A percentile compares a stretch with the other conserved stretches of the same genome.
phyloP scores from a whole-genome alignment of 2,329 filamentous ascomycete species.

The Myriosclerotinia scirpicola region DNA sequence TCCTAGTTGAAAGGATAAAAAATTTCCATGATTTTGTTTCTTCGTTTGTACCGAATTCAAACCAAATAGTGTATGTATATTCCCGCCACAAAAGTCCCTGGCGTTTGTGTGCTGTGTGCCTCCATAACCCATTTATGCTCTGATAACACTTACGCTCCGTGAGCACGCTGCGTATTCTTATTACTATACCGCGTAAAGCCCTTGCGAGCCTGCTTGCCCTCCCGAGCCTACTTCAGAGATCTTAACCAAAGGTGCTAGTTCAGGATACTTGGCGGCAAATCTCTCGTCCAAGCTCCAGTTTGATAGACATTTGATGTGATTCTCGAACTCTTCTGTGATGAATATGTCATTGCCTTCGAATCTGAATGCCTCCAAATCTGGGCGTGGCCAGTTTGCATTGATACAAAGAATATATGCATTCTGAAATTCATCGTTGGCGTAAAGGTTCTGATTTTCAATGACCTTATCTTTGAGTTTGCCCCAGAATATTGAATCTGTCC shows the following conservation, averaged over 20 bases:
- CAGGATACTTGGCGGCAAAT: conserved; percentile 35
- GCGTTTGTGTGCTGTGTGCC: conserved; percentile 4
- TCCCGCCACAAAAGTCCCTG: conserved; percentile 1
- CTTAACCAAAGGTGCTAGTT: conserved; percentile 28
- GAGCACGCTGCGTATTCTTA: not conserved
- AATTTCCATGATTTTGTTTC: not conserved
- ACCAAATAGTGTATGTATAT: not conserved
- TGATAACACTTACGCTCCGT: not conserved
- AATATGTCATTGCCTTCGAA: conserved; percentile 32
- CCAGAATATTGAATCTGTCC: conserved; percentile 41
- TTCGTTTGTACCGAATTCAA: not conserved
- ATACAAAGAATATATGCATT: conserved; percentile 42
- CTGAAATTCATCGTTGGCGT: conserved; percentile 44
- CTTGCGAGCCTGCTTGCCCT: not conserved
- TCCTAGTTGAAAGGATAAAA: not conserved
- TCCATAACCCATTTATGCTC: not conserved
- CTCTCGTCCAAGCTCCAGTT: conserved; percentile 37
- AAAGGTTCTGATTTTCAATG: conserved; percentile 42
- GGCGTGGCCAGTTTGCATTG: conserved; percentile 42
- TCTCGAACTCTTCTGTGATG: conserved; percentile 30
- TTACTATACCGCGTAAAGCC: not conserved
- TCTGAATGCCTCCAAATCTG: conserved; percentile 29
- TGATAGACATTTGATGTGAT: conserved; percentile 28
- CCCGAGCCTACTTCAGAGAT: not conserved
- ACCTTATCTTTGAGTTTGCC: conserved; percentile 42